Evolutionary conservation across 352 stramenopile species (phyloP), one percentile per base, ranked within the genome.

Genomic region (Phytophthora niederhauseri): DNA sequence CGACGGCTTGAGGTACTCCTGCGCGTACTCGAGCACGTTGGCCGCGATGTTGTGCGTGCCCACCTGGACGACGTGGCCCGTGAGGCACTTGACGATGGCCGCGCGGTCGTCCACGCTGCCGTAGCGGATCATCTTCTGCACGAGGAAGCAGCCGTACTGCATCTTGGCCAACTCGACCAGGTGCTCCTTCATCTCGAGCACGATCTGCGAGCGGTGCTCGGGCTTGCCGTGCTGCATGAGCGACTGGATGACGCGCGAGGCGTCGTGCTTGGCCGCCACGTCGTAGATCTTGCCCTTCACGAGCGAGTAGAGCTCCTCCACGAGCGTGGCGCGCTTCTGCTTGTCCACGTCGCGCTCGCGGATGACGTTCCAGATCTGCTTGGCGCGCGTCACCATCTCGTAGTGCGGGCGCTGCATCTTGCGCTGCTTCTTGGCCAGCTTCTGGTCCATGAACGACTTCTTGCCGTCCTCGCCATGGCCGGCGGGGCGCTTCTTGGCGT

Each of bases 41-140:
- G 96, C 91, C 15, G 89, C 96, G 51, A 98, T 97, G 68, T 98
- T 97, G 81, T 99, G 96, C 56, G 98, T 98, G 30, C 84, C 95
- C 19, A 99, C 72, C 64, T 97, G 90, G 38, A 95, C 88, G 28
- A 98, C 94, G 61, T 98, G 81, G 50, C 95, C 96, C 31, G 95
- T 98, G 51, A 99, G 82, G 71, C 94, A 90, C 90, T 98, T 97
- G 59, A 94, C 79, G 57, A 96, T 87, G 14, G 74, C 68, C 22
- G 80, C 83, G 38, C 92, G 90, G 64, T 97, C 84, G 48, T 94
- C 77, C 28, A 84, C 84, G 55, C 75, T 81, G 67, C 93, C 94
- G 79, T 99, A 99, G 70, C 98, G 95, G 78, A 99, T 97, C 75
- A 98, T 94, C 75, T 99, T 99, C 57, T 98, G 87, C 62, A 98